Conservation (phyloP, 1,139 yeast species). For the Suhomyces kunorum region DNA sequence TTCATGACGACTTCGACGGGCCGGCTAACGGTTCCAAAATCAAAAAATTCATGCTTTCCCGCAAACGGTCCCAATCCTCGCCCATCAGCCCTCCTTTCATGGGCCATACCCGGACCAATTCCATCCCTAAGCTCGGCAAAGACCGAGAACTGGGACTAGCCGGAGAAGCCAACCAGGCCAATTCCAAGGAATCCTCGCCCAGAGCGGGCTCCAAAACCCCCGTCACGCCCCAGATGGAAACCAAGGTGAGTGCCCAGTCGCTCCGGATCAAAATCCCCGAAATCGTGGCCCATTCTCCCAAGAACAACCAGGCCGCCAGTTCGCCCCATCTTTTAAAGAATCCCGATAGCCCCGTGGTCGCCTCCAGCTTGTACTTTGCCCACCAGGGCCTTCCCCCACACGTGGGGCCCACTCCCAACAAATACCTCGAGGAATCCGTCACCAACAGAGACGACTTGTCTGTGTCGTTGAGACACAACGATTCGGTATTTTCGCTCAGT, state of each 20-base stretch:
- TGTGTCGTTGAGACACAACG: constrained; percentile 45
- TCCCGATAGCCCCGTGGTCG: constrained; percentile 33
- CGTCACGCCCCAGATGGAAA: constrained; percentile 14
- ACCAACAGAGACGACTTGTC: constrained; percentile 27
- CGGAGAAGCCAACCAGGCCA: not conserved
- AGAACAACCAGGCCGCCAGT: constrained; percentile 1
- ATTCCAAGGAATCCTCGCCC: constrained; percentile 3
- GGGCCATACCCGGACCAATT: constrained; percentile 5
- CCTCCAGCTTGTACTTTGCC: constrained; percentile 51
- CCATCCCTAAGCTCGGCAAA: constrained; percentile 2
- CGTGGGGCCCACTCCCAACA: constrained; percentile 24
- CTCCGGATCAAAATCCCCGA: constrained; percentile 13
- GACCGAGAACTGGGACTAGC: not conserved
- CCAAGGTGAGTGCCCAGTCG: constrained; percentile 11
- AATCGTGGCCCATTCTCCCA: constrained; percentile 12
- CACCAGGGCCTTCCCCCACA: constrained; percentile 61
- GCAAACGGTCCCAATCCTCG: constrained; percentile 30
- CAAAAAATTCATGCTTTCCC: constrained; percentile 20
- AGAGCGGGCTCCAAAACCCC: not conserved
- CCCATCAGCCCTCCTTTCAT: constrained; percentile 19
- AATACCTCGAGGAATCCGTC: constrained; percentile 8
- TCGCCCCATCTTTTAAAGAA: not conserved
- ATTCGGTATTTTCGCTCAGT: constrained; percentile 38
- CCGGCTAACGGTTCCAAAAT: constrained; percentile 4
- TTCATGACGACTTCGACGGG: not conserved